Percentiles rank a stretch among this genome's conserved stretches.
These are phyloP conservation scores for Oenanthe javanica DNA, from an alignment of 140 eudicot species.

Conservation along the genomic window DNA sequence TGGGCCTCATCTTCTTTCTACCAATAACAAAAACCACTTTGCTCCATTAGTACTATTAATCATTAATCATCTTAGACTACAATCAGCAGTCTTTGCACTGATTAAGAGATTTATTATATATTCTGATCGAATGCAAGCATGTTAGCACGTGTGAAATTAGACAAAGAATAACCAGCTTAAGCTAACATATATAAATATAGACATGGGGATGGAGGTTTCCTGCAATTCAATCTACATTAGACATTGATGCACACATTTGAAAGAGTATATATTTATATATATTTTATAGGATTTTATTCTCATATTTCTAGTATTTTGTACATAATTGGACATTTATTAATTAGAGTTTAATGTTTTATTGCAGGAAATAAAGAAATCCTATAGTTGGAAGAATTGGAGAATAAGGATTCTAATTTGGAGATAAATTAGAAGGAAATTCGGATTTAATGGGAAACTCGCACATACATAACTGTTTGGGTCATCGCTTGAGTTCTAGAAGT, in stretches of 20 bases:
- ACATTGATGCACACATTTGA: not conserved
- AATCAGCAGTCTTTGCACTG: not conserved
- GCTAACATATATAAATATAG: not conserved
- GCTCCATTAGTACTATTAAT: slow-evolving; percentile 1
- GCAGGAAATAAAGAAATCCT: too few relatives aligned
- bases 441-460: too few relatives aligned
- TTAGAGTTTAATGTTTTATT: too few relatives aligned
- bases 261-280: too few relatives aligned
- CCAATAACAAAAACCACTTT: not conserved
- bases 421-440: too few relatives aligned
- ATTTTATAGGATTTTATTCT: too few relatives aligned
- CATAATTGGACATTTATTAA: too few relatives aligned
- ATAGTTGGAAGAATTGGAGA: too few relatives aligned
- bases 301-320: too few relatives aligned
- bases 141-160: not conserved
- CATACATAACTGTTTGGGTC: too few relatives aligned
- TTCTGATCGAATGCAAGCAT: not conserved
- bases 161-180: not conserved
- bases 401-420: too few relatives aligned
- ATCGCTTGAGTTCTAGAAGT: too few relatives aligned
- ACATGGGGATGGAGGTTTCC: not conserved
- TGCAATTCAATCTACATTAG: not conserved
- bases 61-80: not conserved
- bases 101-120: not conserved
- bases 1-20: slow-evolving; percentile 54